Conservation (phyloP, 2,329 filamentous ascomycete species). For the Alternaria brassicae region DNA sequence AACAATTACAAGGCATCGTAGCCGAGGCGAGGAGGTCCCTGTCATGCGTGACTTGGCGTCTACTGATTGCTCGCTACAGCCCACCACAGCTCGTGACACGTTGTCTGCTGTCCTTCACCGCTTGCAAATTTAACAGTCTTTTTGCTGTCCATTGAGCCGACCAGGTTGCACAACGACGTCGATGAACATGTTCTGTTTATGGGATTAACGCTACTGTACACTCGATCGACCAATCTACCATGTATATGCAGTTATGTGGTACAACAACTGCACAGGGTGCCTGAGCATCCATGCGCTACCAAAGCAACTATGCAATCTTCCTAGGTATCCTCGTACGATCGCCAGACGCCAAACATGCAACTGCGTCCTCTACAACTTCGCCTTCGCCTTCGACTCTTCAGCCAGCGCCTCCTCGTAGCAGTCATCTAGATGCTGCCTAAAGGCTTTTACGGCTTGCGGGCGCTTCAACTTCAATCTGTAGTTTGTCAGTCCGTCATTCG, state of each 20-base stretch:
- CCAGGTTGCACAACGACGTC: background rate
- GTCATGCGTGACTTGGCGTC: constrained; percentile 24
- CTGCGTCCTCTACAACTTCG: constrained; percentile 54
- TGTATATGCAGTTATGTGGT: constrained; percentile 3
- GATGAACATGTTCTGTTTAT: constrained; percentile 1
- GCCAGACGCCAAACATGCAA: constrained; percentile 5
- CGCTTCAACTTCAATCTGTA: constrained; percentile 74
- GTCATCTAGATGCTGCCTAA: constrained; percentile 64
- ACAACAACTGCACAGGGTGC: background rate
- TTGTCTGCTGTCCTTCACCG: constrained; percentile 10
- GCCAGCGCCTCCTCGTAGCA: constrained; percentile 65
- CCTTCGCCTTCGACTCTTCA: constrained; percentile 51
- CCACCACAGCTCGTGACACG: constrained; percentile 11
- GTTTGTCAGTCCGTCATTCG: constrained; percentile 20
- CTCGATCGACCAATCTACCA: background rate
- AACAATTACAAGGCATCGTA: background rate
- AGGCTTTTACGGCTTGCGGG: constrained; percentile 70
- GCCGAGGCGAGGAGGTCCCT: constrained; percentile 20
- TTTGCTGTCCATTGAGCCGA: background rate
- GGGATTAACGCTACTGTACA: constrained; percentile 2
- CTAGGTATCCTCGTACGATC: background rate
- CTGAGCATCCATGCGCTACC: background rate
- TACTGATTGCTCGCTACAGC: constrained; percentile 13
- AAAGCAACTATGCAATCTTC: constrained; percentile 10
- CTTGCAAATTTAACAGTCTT: background rate